These are phyloP conservation scores for Gracilaria domingensis DNA, from an alignment of 23 red algal species.

Conservation along the genomic window DNA sequence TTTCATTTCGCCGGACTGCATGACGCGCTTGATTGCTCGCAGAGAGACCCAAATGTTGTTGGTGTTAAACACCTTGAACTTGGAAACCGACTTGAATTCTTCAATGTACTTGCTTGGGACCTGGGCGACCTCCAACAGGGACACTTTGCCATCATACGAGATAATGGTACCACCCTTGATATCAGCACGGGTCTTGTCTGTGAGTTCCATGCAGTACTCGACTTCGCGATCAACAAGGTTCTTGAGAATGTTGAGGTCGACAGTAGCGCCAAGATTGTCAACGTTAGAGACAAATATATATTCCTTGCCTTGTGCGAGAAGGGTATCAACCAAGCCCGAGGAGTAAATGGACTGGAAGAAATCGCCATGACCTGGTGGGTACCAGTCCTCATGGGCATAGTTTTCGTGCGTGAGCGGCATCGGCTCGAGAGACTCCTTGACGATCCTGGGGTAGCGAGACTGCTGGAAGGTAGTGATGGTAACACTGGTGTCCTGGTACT, in stretches of 20 bases:
- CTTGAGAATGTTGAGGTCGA: constrained; percentile 94
- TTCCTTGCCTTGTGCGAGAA: constrained; percentile 96
- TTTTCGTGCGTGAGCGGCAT: constrained; percentile 75
- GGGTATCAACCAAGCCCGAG: constrained; percentile 89
- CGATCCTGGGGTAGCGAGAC: constrained; percentile 88
- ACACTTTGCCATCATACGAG: constrained; percentile 93
- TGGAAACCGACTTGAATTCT: constrained; percentile 96
- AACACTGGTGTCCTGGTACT: constrained; percentile 95
- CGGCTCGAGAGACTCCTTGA: constrained; percentile 94
- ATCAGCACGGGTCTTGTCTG: constrained; percentile 95
- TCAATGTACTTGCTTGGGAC: constrained; percentile 91
- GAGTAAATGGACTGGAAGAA: constrained; percentile 86
- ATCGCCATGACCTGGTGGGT: constrained; percentile 98
- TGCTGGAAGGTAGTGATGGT: constrained; percentile 97
- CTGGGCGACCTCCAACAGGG: constrained; percentile 95
- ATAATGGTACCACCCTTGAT: constrained; percentile 99
- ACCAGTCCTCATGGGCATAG: constrained; percentile 94
- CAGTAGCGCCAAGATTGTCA: constrained; percentile 97
- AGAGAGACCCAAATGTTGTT: constrained; percentile 97
- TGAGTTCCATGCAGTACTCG: constrained; percentile 98
- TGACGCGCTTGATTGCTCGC: constrained; percentile 86
- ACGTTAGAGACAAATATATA: constrained; percentile 98
- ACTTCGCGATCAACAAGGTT: constrained; percentile 80
- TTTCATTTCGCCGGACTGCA: constrained; percentile 87
- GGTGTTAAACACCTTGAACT: constrained; percentile 99